Evolutionary conservation across 192 early-diverging fungal species (phyloP).

Genomic region (Podila clonocystis): DNA sequence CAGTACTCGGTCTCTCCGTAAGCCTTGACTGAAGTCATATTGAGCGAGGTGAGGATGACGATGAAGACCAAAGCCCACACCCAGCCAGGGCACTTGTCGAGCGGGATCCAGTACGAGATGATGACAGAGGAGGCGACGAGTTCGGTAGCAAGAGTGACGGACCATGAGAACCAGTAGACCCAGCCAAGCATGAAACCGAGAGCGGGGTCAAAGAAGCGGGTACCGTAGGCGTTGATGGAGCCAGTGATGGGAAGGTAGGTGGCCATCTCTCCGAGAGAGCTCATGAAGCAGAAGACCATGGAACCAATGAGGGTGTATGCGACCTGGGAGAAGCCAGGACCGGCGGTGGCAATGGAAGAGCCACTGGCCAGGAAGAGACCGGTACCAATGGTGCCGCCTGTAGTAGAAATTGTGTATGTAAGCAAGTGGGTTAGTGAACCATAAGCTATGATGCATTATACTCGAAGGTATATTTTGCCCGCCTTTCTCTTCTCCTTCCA

Average conservation of each 20-base stretch:
- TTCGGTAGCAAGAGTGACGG: slow-evolving; percentile 76
- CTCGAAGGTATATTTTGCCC: too few relatives aligned
- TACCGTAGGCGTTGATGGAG: slow-evolving; percentile 77
- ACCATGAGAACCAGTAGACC: slow-evolving; percentile 78
- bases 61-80: slow-evolving; percentile 68
- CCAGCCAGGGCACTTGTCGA: slow-evolving; percentile 33
- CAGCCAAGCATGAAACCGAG: slow-evolving; percentile 78
- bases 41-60: slow-evolving; percentile 69
- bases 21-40: slow-evolving; percentile 71
- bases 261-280: slow-evolving; percentile 89
- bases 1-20: slow-evolving; percentile 89
- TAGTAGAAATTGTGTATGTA: background rate
- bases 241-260: slow-evolving; percentile 85
- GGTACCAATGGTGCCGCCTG: slow-evolving; percentile 57
- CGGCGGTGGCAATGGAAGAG: slow-evolving; percentile 31
- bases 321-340: slow-evolving; percentile 39
- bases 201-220: slow-evolving; percentile 85
- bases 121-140: slow-evolving; percentile 79
- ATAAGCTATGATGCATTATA: background rate
- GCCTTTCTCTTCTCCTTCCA: too few relatives aligned
- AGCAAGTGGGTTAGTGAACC: background rate
- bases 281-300: slow-evolving; percentile 80
- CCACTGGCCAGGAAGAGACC: slow-evolving; percentile 54
- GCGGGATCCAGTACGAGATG: slow-evolving; percentile 64
- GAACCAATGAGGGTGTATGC: slow-evolving; percentile 60